phyloP scores from a whole-genome alignment of 2,329 filamentous ascomycete species.

The Ceratocystis albifundus region DNA sequence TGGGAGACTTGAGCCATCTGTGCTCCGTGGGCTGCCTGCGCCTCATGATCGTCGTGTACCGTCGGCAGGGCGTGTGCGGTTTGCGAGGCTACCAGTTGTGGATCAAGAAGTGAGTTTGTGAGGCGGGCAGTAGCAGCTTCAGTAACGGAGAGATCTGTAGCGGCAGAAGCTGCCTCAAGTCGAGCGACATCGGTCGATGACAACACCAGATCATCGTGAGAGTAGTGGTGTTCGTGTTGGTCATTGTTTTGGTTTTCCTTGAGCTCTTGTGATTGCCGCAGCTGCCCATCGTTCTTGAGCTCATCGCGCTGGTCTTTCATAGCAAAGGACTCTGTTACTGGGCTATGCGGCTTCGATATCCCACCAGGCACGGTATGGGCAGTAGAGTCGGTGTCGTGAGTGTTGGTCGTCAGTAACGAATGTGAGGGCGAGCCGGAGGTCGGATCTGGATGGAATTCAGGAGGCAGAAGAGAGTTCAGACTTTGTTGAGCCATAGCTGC shows the following conservation, averaged over 20 bases:
- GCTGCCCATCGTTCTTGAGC: not conserved
- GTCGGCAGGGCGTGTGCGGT: conserved; percentile 6
- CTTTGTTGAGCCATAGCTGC: conserved; percentile 18
- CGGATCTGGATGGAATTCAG: conserved; percentile 16
- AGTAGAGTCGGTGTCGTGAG: conserved; percentile 15
- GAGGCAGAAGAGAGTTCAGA: conserved; percentile 15
- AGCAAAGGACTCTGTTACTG: conserved; percentile 4
- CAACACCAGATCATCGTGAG: conserved; percentile 14
- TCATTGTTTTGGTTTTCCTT: not conserved
- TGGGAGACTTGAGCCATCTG: not conserved
- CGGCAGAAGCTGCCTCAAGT: conserved; percentile 10
- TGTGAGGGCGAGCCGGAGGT: conserved; percentile 9
- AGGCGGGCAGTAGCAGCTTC: conserved; percentile 46
- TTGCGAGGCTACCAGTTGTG: conserved; percentile 31
- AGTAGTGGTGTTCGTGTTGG: conserved; percentile 1
- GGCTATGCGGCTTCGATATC: conserved; percentile 5
- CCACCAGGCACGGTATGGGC: not conserved
- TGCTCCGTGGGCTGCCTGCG: conserved; percentile 2
- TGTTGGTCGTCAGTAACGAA: not conserved
- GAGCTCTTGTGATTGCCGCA: not conserved
- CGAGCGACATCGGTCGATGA: conserved; percentile 10
- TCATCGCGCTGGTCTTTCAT: not conserved
- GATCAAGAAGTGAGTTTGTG: conserved; percentile 44
- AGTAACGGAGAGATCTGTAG: conserved; percentile 32
- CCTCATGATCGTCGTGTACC: conserved; percentile 3